Conservation (phyloP, 495 filamentous ascomycete genomes). For the Terfezia claveryi region DNA sequence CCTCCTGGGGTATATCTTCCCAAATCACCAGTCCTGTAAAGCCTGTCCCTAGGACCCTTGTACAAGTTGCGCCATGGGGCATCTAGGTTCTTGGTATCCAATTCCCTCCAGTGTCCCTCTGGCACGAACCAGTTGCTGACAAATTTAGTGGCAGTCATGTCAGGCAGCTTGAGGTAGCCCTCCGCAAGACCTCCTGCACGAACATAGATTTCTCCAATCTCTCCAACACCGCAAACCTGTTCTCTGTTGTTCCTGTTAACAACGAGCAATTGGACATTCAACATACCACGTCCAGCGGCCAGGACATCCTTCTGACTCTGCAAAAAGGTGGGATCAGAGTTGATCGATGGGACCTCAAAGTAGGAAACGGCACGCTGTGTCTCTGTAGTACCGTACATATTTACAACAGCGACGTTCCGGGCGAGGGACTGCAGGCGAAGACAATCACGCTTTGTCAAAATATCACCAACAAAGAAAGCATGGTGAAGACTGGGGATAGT, state of each 20-base stretch:
- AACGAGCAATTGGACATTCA: slow-evolving; percentile 79
- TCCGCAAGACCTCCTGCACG: slow-evolving; percentile 78
- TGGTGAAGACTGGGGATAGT: slow-evolving; percentile 57
- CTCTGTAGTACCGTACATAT: slow-evolving; percentile 88
- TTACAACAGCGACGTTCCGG: slow-evolving; percentile 56
- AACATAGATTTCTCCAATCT: slow-evolving; percentile 73
- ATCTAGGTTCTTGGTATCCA: slow-evolving; percentile 31
- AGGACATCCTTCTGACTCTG: slow-evolving; percentile 58
- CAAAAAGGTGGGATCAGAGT: slow-evolving; percentile 42
- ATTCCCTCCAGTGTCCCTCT: slow-evolving; percentile 44
- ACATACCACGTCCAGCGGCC: slow-evolving; percentile 73
- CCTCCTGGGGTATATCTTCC: slow-evolving; percentile 55
- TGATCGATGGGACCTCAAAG: slow-evolving; percentile 57
- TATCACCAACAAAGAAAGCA: slow-evolving; percentile 86
- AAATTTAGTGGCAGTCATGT: slow-evolving; percentile 61
- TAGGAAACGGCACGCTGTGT: slow-evolving; percentile 73
- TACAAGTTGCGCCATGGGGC: slow-evolving; percentile 63
- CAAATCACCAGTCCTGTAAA: slow-evolving; percentile 70
- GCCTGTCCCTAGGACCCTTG: slow-evolving; percentile 61
- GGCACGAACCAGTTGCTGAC: slow-evolving; percentile 76
- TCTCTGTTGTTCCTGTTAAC: slow-evolving; percentile 57
- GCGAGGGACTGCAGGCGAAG: slow-evolving; percentile 56
- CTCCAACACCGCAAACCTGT: slow-evolving; percentile 55
- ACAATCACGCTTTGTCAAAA: slow-evolving; percentile 74
- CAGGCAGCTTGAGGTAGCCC: slow-evolving; percentile 52